Conservation (phyloP, 495 filamentous ascomycete species). For the Penicillium turbatum region DNA sequence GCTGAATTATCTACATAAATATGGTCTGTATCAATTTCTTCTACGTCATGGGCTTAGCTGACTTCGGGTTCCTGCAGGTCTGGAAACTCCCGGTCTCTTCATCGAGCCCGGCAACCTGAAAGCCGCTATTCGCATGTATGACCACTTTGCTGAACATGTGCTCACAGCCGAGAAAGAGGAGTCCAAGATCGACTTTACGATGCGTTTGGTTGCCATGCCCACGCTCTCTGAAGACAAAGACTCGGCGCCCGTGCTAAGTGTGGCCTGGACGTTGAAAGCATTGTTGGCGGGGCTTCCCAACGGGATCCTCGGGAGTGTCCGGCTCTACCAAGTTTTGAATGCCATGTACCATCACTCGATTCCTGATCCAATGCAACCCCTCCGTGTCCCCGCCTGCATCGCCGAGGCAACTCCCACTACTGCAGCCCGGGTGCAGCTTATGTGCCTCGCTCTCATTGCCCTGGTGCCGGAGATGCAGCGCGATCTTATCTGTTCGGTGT, state of each 20-base stretch:
- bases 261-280: constrained; percentile 68
- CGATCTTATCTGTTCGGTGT: constrained; percentile 39
- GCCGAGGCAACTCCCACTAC: constrained; percentile 11
- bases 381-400: constrained; percentile 10
- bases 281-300: constrained; percentile 66
- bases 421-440: constrained; percentile 26
- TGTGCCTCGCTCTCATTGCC: constrained; percentile 38
- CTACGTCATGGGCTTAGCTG: constrained; percentile 9
- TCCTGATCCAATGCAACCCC: constrained; percentile 42
- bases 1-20: constrained; percentile 58
- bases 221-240: constrained; percentile 24
- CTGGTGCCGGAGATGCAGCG: constrained; percentile 36
- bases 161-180: constrained; percentile 32
- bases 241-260: constrained; percentile 54
- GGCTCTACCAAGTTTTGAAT: constrained; percentile 61
- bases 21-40: constrained; percentile 49
- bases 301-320: constrained; percentile 66
- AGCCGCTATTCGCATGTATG: constrained; percentile 32
- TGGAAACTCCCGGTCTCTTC: constrained; percentile 25
- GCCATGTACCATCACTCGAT: constrained; percentile 52
- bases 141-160: constrained; percentile 38
- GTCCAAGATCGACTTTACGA: constrained; percentile 30
- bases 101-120: constrained; percentile 30
- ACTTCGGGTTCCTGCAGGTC: constrained; percentile 18
- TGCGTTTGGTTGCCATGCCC: constrained; percentile 27